Evolutionary conservation across 495 filamentous ascomycete genomes (phyloP), one percentile per base, ranked within the genome.

Genomic region (Neurospora terricola): DNA sequence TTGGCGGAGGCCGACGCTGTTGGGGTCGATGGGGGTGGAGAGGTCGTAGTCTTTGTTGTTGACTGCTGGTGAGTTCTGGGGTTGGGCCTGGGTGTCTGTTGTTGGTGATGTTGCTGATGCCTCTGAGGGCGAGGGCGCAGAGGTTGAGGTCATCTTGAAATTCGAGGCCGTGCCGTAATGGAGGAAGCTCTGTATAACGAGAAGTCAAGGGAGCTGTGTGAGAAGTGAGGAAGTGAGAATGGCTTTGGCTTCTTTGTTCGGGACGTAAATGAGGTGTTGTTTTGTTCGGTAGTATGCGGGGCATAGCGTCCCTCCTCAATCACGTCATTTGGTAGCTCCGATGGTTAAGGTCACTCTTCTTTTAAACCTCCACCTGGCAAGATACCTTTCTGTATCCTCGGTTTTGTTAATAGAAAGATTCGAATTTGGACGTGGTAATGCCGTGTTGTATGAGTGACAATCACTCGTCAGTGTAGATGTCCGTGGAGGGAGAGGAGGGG

Each of bases 11-110:
- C 89, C 90, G 14, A 81, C 45, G 6, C 78, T 43, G 43, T 76
- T 81, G 36, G 87, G 78, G 48, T 82, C 77, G 48, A 90, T n/a
- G 82, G 11, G 87, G 84, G 0, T 73, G 81, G 78, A 76, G 11
- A 90, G 84, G 77, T 89, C 83, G 73, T 90, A 91, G 77, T 91
- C 89, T 62, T 30, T 30, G 12, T 12, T 16, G 21, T 16, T 30
- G 21, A 14, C 23, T 27, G 48, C 10, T 59, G 48, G 5, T 27
- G 21, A 54, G 45, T 2, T 6, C 1, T 21, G 43, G n/a, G 9
- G n/a, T 45, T 11, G n/a, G 43, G n/a, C 3, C 1, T 48, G 45
- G n/a, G n/a, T 48, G n/a, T 4, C 8, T 48, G 43, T 21, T 54
- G 18, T 23, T 54, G 45, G 9, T 54, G 45, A 0, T 54, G n/a